These are phyloP conservation scores for Rhynchosporium graminicola DNA, from an alignment of 2,329 filamentous ascomycete genomes.

Conservation along the genomic window DNA sequence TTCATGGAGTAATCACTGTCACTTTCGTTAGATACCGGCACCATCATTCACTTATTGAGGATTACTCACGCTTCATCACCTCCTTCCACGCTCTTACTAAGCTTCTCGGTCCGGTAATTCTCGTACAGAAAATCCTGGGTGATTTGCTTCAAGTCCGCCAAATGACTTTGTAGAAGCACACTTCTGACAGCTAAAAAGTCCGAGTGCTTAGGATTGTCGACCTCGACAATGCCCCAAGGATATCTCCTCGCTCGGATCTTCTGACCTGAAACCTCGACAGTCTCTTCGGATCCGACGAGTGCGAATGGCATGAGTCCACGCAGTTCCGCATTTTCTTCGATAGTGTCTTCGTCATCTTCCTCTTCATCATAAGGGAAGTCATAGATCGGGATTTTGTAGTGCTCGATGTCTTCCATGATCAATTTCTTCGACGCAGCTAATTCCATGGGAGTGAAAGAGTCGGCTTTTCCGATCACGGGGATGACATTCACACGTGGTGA, in stretches of 20 bases:
- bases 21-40: conserved; percentile 39
- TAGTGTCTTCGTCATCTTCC: conserved; percentile 98
- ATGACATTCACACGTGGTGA: conserved; percentile 98
- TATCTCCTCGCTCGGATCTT: conserved; percentile 94
- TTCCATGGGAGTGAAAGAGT: conserved; percentile 93
- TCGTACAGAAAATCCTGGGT: conserved; percentile 99
- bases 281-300: conserved; percentile 95
- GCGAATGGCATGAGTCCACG: conserved; percentile 98
- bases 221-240: conserved; percentile 98
- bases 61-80: conserved; percentile 78
- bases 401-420: conserved; percentile 99
- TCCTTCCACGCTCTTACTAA: conserved; percentile 97
- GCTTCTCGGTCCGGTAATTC: conserved; percentile 99
- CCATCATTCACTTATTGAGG: conserved; percentile 23
- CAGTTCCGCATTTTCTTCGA: conserved; percentile 99
- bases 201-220: conserved; percentile 97
- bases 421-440: conserved; percentile 99
- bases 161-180: conserved; percentile 92
- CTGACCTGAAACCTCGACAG: conserved; percentile 88
- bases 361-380: conserved; percentile 99
- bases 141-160: conserved; percentile 98
- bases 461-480: conserved; percentile 96
- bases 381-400: conserved; percentile 99
- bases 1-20: conserved; percentile 84
- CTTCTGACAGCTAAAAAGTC: conserved; percentile 98